Percentiles rank a stretch among this genome's conserved stretches.
Evolutionary conservation across 192 early-diverging fungal species (phyloP).

Genomic region (Umbelopsis sp.): DNA sequence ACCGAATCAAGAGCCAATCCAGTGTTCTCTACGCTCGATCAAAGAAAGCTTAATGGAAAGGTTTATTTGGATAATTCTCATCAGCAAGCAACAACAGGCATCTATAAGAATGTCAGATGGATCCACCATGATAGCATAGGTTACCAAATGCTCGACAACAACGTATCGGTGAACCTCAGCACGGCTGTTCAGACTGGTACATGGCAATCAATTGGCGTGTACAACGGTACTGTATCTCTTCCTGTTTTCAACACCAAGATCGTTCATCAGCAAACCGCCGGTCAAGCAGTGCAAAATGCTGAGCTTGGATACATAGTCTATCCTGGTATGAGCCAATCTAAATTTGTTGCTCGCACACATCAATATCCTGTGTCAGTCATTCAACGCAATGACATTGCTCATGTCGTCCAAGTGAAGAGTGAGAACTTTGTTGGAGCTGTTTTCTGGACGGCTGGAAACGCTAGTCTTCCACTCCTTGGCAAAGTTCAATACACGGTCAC

Average conservation of each 20-base stretch:
- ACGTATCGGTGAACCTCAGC: conserved; percentile 1
- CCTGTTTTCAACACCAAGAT: conserved; percentile 24
- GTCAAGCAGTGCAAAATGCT: not conserved
- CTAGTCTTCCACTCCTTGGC: not conserved
- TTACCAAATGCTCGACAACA: conserved; percentile 12
- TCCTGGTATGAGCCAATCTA: not conserved
- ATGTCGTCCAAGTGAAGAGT: not conserved
- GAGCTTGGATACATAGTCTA: not conserved
- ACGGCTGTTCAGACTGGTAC: conserved; percentile 1
- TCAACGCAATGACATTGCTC: conserved; percentile 1
- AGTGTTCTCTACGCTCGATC: conserved; percentile 25
- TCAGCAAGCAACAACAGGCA: not conserved
- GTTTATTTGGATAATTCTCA: conserved; percentile 8
- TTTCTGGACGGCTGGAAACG: conserved; percentile 21
- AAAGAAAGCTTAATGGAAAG: conserved; percentile 22
- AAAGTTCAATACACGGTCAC: not conserved
- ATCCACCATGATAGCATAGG: conserved; percentile 29
- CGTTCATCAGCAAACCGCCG: not conserved
- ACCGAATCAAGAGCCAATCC: not conserved
- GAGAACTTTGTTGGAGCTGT: conserved; percentile 1
- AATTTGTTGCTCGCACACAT: not conserved
- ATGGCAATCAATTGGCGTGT: conserved; percentile 26
- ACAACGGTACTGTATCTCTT: not conserved
- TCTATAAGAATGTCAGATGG: not conserved
- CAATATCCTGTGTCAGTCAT: not conserved